Evolutionary conservation across 768 basidiomycete genomes (phyloP), one percentile per base, ranked within the genome.

Genomic region (Goffeauzyma gilvescens): DNA sequence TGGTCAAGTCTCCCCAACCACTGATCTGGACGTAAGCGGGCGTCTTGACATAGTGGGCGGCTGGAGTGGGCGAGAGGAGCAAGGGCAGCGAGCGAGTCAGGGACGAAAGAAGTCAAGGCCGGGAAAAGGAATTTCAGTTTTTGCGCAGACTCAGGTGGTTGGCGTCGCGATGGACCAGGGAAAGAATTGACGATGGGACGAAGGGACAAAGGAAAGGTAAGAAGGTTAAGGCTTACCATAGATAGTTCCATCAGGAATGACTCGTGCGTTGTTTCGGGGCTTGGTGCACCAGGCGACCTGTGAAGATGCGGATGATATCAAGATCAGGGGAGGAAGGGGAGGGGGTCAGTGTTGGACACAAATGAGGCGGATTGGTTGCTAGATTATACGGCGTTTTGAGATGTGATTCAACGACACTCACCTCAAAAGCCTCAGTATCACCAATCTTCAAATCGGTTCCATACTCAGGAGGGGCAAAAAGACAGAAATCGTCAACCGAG

Each of bases 1-100:
- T 63, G 37, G 65, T 67, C 23, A 68, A 57, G 50, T 69, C 67
- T 21, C 66, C 67, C 20, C 58, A 57, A 67, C 78, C 82, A 36
- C 42, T 28, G 28, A 65, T 56, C 50, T 69, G 68, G 37, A 64
- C 60, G 52, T 69, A 69, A 18, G 67, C 55, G 4, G 66, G 65
- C n/a, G 68, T 69, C 54, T 68, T 64, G 46, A 68, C 65, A 44
- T 67, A 68, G 54, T 65, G 62, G 44, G 52, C 51, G 26, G n/a
- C n/a, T n/a, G n/a, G n/a, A n/a, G n/a, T n/a, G n/a, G 53, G 38
- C 26, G 48, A 46, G 51, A 15, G 20, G 27, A 15, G 13, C 6
- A 26, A 34, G 12, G 21, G n/a, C n/a, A 38, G 39, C 9, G 9
- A 14, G 14, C 14, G 3, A 32, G 18, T 14, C 3, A 17, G 9